These are phyloP conservation scores for Kazachstania bromeliacearum DNA, from an alignment of 805 yeast species.

Conservation along the genomic window DNA sequence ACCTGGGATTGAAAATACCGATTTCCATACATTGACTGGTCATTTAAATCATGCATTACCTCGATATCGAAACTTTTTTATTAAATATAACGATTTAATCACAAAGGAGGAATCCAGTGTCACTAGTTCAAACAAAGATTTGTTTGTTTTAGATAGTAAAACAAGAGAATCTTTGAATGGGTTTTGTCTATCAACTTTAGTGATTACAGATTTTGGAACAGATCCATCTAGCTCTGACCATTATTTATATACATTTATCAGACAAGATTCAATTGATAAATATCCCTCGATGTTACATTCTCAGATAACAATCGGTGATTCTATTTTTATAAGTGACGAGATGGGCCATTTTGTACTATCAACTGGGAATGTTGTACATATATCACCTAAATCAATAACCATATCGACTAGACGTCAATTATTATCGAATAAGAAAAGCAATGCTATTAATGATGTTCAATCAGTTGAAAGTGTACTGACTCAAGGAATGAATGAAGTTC, in stretches of 20 bases:
- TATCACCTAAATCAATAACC: constrained; percentile 36
- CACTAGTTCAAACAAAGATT: constrained; percentile 43
- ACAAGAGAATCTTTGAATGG: constrained; percentile 58
- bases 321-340: constrained; percentile 71
- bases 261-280: constrained; percentile 20
- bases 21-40: constrained; percentile 40
- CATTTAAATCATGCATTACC: constrained; percentile 35
- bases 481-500: constrained; percentile 3
- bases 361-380: constrained; percentile 43
- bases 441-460: constrained; percentile 4
- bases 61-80: constrained; percentile 45
- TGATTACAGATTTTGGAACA: constrained; percentile 28
- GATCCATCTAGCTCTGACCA: constrained; percentile 14
- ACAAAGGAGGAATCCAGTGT: constrained; percentile 63
- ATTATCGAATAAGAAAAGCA: constrained; percentile 17
- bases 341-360: constrained; percentile 67
- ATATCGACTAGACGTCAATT: constrained; percentile 49
- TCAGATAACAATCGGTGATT: constrained; percentile 50
- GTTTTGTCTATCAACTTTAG: constrained; percentile 44
- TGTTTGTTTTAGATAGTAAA: constrained; percentile 44
- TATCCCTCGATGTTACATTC: constrained; percentile 25
- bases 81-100: constrained; percentile 64
- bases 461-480: constrained; percentile 12
- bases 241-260: constrained; percentile 42
- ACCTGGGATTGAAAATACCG: constrained; percentile 38